Base-by-base conservation (phyloP, 192 early-diverging fungal genomes). In the Cetraspora pellucida region DNA sequence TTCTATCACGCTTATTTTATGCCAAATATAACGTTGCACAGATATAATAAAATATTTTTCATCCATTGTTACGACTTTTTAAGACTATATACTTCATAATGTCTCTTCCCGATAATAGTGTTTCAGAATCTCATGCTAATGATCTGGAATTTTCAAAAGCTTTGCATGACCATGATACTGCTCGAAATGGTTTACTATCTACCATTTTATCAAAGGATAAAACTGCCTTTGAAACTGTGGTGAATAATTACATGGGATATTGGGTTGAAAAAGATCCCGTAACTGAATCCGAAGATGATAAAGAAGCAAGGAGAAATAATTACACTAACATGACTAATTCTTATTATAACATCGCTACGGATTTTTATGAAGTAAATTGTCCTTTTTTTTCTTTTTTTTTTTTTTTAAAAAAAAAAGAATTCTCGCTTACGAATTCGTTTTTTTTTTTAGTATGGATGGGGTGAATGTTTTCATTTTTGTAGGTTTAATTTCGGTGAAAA, bases 381-480 rank as follows among this genome's bases (percentile, higher is more conserved):
- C 9, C 6, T 63, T 54, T 74, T 43, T 54, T 19, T 54, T 52
- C 4, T 19, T 52, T 52, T 19, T 52, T 28, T 70, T 50, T 50
- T 49, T 52, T 8, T 17, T n/a, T 27, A n/a, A n/a, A n/a, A n/a
- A n/a, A n/a, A n/a, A n/a, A n/a, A n/a, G n/a, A n/a, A n/a, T n/a
- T n/a, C n/a, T n/a, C n/a, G n/a, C n/a, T n/a, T n/a, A n/a, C n/a
- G n/a, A n/a, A n/a, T n/a, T n/a, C n/a, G n/a, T 10, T 25, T 23
- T 45, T 37, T 31, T 50, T 45, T 5, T 55, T 78, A 80, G 77
- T 89, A 90, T 77, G 93, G 89, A 25, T 97, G 95, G 96, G 95
- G 96, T 54, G 85, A 86, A 30, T 93, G 92, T 70, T 98, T 97
- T 89, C 96, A 98, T 78, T 98, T 98, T 84, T 91, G 91, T 43